Evolutionary conservation across 202 grass and related monocot genomes (phyloP).

Genomic region (Hordeum pubiflorum): DNA sequence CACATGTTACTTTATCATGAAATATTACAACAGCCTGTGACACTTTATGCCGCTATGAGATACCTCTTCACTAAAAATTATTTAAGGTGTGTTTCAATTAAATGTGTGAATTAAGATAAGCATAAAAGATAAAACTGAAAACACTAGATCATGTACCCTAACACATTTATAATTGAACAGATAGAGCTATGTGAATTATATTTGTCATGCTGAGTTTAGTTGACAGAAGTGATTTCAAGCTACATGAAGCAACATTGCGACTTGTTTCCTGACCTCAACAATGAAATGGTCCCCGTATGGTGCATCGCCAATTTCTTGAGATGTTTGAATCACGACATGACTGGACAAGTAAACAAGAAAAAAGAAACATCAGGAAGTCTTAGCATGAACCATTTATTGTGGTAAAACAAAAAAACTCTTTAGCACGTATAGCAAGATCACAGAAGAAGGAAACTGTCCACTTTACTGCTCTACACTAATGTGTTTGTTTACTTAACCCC

Average conservation of each 20-base stretch:
- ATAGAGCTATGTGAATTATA: not conserved
- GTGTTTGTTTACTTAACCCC: not conserved
- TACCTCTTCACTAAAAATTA: not conserved
- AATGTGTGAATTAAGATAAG: not conserved
- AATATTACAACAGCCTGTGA: not conserved
- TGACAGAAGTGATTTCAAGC: not conserved
- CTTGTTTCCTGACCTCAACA: slow-evolving; percentile 59
- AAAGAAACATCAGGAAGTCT: slow-evolving; percentile 6
- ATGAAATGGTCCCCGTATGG: slow-evolving; percentile 87
- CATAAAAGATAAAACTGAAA: not conserved
- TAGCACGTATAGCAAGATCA: not conserved
- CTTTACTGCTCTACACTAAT: not conserved
- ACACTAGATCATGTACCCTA: not conserved
- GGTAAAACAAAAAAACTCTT: not conserved
- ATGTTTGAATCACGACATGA: slow-evolving; percentile 68
- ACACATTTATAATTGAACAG: not conserved
- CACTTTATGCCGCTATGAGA: not conserved
- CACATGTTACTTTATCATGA: not conserved
- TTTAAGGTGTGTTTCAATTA: not conserved
- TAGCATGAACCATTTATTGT: not conserved
- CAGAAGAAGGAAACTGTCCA: not conserved
- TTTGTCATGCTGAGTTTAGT: not conserved
- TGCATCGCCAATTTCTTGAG: slow-evolving; percentile 69
- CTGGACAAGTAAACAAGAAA: slow-evolving; percentile 31
- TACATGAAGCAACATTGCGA: slow-evolving; percentile 19